Base-by-base conservation (phyloP, 2,329 filamentous ascomycete genomes). In the Stagonosporopsis rhizophila region DNA sequence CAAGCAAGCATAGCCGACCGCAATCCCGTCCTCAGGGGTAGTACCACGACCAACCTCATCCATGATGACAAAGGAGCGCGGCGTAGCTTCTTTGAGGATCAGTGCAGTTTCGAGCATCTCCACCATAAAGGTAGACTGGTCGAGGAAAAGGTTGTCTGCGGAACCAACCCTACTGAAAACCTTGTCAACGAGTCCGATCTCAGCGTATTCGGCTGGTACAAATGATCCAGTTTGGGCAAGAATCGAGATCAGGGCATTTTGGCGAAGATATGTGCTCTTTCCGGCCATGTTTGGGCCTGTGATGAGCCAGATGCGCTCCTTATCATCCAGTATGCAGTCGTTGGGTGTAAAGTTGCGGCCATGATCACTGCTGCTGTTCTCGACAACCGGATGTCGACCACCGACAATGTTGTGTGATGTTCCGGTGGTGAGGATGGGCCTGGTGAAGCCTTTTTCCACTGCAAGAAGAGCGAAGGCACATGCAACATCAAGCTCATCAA, bases 111-210 rank as follows among this genome's bases (percentile, higher is more conserved):
- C 95, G 2, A 97, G 84, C 95, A 99, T 99, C 79, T 99, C 95
- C 1, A 98, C 92, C 95, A 99, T 98, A 77, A 99, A 99, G 0
- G 96, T 99, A 49, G 92, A 96, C 76, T 98, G 93, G 78, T 96
- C 90, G 46, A 87, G 86, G 79, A 90, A 97, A n/a, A 99, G 82
- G 73, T 96, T 94, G 75, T 99, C 96, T 1, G 94, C 95, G 1
- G 92, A 96, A 1, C 95, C 95, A 23, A 72, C 80, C 3, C 95
- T 90, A 71, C 89, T 95, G 80, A 96, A 98, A 50, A 99, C 89
- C 68, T 94, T 92, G 77, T 99, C 95, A n/a, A 97, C 92, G 39
- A 99, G 82, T 1, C 94, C 93, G 23, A 99, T 83, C 66, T 91
- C 87, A 3, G 92, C 94, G 73, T 91, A 90, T 22, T 89, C 85